Evolutionary conservation across 345 rosid genomes (phyloP).

Genomic region (Camelina neglecta): DNA sequence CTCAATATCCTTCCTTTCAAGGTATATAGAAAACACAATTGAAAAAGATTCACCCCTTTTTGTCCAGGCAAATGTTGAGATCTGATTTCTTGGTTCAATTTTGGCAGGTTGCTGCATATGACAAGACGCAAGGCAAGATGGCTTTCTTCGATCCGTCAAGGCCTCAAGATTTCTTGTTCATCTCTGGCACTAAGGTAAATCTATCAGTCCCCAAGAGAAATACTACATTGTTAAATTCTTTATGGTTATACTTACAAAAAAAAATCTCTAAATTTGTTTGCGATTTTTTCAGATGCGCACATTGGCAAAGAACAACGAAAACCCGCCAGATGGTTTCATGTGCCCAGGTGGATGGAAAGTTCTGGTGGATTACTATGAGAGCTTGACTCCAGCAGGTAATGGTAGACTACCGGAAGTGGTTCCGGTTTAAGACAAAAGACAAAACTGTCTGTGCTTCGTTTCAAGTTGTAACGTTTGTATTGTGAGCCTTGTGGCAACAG

Average conservation of each 20-base stretch:
- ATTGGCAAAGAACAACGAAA: slow-evolving; percentile 91
- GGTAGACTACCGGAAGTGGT: slow-evolving; percentile 67
- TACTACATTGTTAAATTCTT: not conserved
- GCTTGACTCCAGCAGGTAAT: slow-evolving; percentile 56
- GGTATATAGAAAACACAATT: slow-evolving; percentile 49
- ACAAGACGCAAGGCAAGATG: slow-evolving; percentile 95
- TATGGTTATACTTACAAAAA: not conserved
- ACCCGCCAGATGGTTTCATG: slow-evolving; percentile 96
- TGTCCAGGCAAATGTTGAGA: not conserved
- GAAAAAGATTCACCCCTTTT: slow-evolving; percentile 12
- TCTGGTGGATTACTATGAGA: slow-evolving; percentile 84
- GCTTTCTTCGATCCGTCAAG: slow-evolving; percentile 96
- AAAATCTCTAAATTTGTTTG: not conserved
- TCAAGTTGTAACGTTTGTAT: slow-evolving; percentile 20
- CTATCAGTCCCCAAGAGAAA: not conserved
- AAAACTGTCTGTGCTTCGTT: slow-evolving; percentile 20
- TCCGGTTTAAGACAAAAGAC: slow-evolving; percentile 51
- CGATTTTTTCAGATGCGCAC: slow-evolving; percentile 69
- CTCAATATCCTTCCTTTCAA: slow-evolving; percentile 95
- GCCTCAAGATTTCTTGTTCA: slow-evolving; percentile 89
- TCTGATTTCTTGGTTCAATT: slow-evolving; percentile 9
- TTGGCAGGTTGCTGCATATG: slow-evolving; percentile 88
- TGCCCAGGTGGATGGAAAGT: slow-evolving; percentile 98
- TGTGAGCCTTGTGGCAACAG: slow-evolving; percentile 33
- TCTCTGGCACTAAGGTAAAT: slow-evolving; percentile 93